Base-by-base conservation (phyloP, 306 rosid species). In the Trichosanthes cucumerina region DNA sequence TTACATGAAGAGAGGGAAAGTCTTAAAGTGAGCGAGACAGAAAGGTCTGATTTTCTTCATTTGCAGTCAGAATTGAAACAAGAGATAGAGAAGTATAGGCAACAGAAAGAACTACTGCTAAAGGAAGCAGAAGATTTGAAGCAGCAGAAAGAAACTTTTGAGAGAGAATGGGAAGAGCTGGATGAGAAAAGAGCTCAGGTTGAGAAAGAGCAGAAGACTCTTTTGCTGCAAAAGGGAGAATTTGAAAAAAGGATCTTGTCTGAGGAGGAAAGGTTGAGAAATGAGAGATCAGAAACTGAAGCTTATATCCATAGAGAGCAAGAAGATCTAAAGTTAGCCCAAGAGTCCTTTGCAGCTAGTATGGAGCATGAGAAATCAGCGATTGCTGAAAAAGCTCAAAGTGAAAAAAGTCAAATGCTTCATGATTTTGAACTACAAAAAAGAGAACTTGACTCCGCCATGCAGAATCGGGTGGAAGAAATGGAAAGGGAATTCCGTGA, bases 131-230 rank as follows among this genome's bases (percentile, higher is more conserved):
- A 95, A 80, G 96, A 95, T 82, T 77, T 91, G 75, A 92, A 86
- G 91, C 92, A 86, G 83, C 97, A 95, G 79, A 95, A 86, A 81
- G 97, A 95, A 82, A 80, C 86, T 84, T 95, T 92, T 85, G 98
- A 95, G 87, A 87, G 92, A 88, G 97, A 95, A 77, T 95, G 98
- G 98, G 98, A 95, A 64, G 97, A 92, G 80, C 86, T 92, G 70
- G 98, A 95, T 83, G 88, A 88, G 78, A 95, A 91, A 85, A 89
- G 93, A 91, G 89, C 90, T 59, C 93, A 87, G 79, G 81, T 91
- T 54, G 91, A 86, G 85, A 91, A 86, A 86, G 97, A 89, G 85
- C 74, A 87, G 84, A 87, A 85, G 80, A 81, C 34, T 72, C 83
- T 95, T 85, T 79, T 47, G 76, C 92, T 86, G 69, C 90, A 84